Conservation (phyloP, 2,329 filamentous ascomycete genomes). For the Sordariomycetes sp. region DNA sequence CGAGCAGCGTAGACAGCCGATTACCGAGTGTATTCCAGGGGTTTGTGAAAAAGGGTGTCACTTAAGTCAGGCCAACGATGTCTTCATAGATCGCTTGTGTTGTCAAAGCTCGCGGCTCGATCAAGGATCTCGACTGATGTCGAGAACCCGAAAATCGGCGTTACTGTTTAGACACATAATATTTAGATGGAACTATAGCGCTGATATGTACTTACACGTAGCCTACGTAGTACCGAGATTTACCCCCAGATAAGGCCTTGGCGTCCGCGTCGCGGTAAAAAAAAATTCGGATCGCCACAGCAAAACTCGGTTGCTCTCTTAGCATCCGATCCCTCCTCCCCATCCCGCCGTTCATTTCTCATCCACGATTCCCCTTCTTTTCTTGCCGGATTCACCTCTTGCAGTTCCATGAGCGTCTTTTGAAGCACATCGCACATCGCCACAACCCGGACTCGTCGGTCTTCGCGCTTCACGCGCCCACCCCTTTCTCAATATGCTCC, state of each 20-base stretch:
- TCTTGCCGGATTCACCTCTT: background rate
- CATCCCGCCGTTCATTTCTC: background rate
- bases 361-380: background rate
- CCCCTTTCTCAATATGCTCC: constrained; percentile 7
- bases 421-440: background rate
- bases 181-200: background rate
- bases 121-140: too few species aligned
- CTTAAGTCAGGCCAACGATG: too few species aligned
- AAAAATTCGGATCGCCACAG: background rate
- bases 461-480: background rate
- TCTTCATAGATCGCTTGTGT: too few species aligned
- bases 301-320: background rate
- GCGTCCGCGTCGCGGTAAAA: background rate
- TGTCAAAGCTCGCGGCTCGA: too few species aligned
- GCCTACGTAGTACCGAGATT: background rate
- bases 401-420: background rate
- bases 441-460: background rate
- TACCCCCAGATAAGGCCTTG: background rate
- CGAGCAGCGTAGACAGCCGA: too few species aligned
- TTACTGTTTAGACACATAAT: background rate
- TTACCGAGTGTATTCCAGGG: too few species aligned
- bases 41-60: too few species aligned
- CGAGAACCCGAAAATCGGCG: too few species aligned
- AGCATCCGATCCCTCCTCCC: background rate
- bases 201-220: background rate